These are phyloP conservation scores for Cercospora janseana DNA, from an alignment of 2,329 filamentous ascomycete genomes.

Conservation along the genomic window DNA sequence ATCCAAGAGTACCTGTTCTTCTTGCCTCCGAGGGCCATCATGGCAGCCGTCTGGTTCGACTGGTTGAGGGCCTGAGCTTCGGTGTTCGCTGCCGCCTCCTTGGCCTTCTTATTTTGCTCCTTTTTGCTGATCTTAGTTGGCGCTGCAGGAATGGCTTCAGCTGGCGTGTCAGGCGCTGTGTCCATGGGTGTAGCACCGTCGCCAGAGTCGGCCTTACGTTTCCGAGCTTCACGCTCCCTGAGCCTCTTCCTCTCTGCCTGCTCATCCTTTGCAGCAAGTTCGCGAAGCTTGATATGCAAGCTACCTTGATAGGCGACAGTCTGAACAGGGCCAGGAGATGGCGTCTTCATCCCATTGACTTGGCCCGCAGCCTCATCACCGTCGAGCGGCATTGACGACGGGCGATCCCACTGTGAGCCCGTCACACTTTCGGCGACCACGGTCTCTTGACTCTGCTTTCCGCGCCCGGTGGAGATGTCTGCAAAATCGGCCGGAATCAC, in stretches of 20 bases:
- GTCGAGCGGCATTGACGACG: conserved; percentile 16
- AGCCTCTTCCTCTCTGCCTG: conserved; percentile 67
- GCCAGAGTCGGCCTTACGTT: conserved; percentile 30
- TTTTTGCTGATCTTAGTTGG: conserved; percentile 79
- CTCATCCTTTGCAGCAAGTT: conserved; percentile 64
- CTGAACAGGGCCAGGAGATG: conserved; percentile 40
- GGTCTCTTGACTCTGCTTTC: conserved; percentile 37
- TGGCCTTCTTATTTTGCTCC: conserved; percentile 74
- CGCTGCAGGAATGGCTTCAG: conserved; percentile 32
- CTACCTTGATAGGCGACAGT: conserved; percentile 46
- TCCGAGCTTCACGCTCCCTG: conserved; percentile 46
- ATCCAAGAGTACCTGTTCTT: conserved; percentile 73
- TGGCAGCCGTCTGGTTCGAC: conserved; percentile 77
- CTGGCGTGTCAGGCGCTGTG: conserved; percentile 31
- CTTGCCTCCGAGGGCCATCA: conserved; percentile 66
- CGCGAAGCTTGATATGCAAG: conserved; percentile 56
- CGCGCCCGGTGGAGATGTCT: conserved; percentile 62
- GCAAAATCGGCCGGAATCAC: conserved; percentile 75
- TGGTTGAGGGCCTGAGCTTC: conserved; percentile 58
- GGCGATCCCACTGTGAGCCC: conserved; percentile 36
- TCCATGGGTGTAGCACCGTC: conserved; percentile 26
- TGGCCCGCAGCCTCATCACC: conserved; percentile 27
- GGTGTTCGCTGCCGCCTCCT: conserved; percentile 57
- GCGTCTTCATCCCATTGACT: conserved; percentile 29
- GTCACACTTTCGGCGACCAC: conserved; percentile 40